Evolutionary conservation across 192 early-diverging fungal species (phyloP), one percentile per base, ranked within the genome.

Genomic region (Backusella parvicylindrica): DNA sequence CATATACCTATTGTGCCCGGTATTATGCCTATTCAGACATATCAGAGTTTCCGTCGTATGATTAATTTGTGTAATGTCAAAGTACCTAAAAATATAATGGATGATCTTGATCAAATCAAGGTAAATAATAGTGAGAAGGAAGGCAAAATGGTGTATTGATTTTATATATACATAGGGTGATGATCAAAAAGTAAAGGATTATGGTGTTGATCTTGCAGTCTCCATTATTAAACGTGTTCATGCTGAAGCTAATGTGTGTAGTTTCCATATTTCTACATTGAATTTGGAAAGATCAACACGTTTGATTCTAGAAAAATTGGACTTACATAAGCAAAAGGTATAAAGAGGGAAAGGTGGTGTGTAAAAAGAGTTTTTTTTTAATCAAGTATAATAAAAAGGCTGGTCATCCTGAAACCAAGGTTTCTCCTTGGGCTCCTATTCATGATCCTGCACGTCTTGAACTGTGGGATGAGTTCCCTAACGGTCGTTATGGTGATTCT

Each of bases 391-490:
- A 47, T 6, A 35, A 21, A 36, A 2, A 68, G 66, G 18, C 18
- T 68, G 66, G 12, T 75, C 93, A 92, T 72, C 81, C 93, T 70
- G 89, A 89, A 28, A 80, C 85, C 73, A 95, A 95, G 77, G 1
- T 64, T 32, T 23, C 67, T 37, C 40, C 75, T 40, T 64, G 47
- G 31, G 23, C 69, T n/a, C 49, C 60, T 31, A 66, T 71, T 47
- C 64, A 43, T 23, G 74, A 73, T 71, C 68, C 64, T 7, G 18
- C 86, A 56, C 85, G 88, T n/a, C 91, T 93, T 23, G 92, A 93
- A 71, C 79, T 77, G 0, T 95, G 94, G 94, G 93, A 95, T 86
- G 92, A 95, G 60, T 95, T 94, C 77, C 94, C 93, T n/a, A 95
- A 95, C 76, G 94, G 94, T 23, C 88, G 94, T 13, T 95, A 91